A percentile compares a stretch with the other conserved stretches of the same genome.
Conservation (phyloP, 1,284 basidiomycete species). For the Pseudozyma thailandica region DNA sequence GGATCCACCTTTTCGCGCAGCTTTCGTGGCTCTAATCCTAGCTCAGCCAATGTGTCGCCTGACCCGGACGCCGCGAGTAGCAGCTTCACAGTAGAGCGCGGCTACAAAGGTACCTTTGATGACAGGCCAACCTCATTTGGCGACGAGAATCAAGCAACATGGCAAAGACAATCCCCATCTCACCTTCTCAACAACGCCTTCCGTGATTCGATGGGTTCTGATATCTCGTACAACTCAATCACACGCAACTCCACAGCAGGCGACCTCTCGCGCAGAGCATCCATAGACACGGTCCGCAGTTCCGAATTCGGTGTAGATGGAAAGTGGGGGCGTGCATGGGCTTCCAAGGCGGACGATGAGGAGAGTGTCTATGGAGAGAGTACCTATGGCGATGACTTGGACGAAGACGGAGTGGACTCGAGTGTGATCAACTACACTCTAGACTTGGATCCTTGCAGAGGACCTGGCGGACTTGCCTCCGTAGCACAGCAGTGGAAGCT, state of each 20-base stretch:
- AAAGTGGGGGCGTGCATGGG: slow-evolving; percentile 59
- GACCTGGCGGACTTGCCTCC: slow-evolving; percentile 26
- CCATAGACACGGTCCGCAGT: slow-evolving; percentile 58
- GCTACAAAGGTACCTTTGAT: slow-evolving; percentile 35
- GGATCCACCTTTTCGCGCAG: slow-evolving; percentile 26
- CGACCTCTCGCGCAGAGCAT: slow-evolving; percentile 36
- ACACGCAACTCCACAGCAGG: slow-evolving; percentile 20
- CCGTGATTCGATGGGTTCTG: slow-evolving; percentile 51
- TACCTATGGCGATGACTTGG: slow-evolving; percentile 25
- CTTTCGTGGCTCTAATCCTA: slow-evolving; percentile 5
- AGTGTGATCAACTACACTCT: slow-evolving; percentile 9
- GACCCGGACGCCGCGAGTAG: slow-evolving; percentile 5
- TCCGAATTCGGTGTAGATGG: slow-evolving; percentile 61
- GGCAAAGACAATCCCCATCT: slow-evolving; percentile 38
- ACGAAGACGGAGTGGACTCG: slow-evolving; percentile 7
- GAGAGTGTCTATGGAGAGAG: slow-evolving; percentile 52
- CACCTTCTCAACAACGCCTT: slow-evolving; percentile 47
- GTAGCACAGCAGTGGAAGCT: slow-evolving; percentile 40
- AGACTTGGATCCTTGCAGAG: slow-evolving; percentile 17
- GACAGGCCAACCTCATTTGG: slow-evolving; percentile 18
- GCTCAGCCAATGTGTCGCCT: slow-evolving; percentile 7
- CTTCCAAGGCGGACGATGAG: slow-evolving; percentile 53
- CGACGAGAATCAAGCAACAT: slow-evolving; percentile 3
- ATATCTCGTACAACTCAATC: slow-evolving; percentile 58
- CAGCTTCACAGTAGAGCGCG: slow-evolving; percentile 32